Percentiles rank a stretch among this genome's conserved stretches.
Conservation (phyloP, 345 rosid genomes). For the Carallia pectinifolia region DNA sequence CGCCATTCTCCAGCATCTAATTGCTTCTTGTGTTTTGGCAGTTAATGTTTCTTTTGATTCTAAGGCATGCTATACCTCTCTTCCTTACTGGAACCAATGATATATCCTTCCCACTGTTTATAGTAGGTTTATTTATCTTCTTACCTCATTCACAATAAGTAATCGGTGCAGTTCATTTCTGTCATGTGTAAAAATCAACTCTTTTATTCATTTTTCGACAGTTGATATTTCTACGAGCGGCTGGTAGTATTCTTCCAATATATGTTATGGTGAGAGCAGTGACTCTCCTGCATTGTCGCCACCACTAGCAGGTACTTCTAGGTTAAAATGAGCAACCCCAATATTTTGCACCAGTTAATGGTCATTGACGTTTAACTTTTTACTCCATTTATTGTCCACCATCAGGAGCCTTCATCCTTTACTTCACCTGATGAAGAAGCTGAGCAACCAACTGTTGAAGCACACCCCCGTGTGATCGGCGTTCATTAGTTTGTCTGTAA, state of each 20-base stretch:
- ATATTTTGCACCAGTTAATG: not conserved
- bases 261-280: conserved; percentile 54
- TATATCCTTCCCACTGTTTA: conserved; percentile 50
- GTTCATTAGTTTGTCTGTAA: not conserved
- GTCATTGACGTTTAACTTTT: not conserved
- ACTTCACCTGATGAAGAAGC: conserved; percentile 62
- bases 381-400: not conserved
- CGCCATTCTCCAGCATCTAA: conserved; percentile 1
- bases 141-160: not conserved
- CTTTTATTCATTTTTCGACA: conserved; percentile 20
- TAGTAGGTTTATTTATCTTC: conserved; percentile 31
- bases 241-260: conserved; percentile 70
- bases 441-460: conserved; percentile 31
- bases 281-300: conserved; percentile 42
- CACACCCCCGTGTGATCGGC: conserved; percentile 26
- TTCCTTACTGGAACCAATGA: conserved; percentile 42
- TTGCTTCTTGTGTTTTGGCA: conserved; percentile 37
- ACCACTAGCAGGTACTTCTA: conserved; percentile 26
- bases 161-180: not conserved
- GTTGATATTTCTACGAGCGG: conserved; percentile 55
- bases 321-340: not conserved
- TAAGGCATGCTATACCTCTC: conserved; percentile 71
- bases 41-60: conserved; percentile 78
- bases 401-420: conserved; percentile 35
- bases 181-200: not conserved